A percentile compares a stretch with the other conserved stretches of the same genome.
Conservation (phyloP, 2,329 filamentous ascomycete genomes). For the Byssothecium circinans region DNA sequence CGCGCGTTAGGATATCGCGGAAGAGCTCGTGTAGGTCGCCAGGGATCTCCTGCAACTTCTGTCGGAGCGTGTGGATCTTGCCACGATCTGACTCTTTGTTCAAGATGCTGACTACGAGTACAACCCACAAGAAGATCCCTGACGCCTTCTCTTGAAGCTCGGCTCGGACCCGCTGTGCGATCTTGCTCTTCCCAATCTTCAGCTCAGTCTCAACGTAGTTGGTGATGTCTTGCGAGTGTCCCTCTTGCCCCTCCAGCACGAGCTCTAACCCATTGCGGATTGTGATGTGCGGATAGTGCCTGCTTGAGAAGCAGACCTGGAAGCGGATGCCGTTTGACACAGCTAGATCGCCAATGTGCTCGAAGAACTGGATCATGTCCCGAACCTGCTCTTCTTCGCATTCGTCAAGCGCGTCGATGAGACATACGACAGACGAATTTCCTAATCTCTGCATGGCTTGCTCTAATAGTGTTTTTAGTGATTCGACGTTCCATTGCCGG, state of each 20-base stretch:
- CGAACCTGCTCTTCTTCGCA: constrained; percentile 47
- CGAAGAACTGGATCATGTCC: constrained; percentile 49
- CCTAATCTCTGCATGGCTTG: constrained; percentile 10
- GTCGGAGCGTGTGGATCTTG: constrained; percentile 9
- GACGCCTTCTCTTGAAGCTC: constrained; percentile 40
- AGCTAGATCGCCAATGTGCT: constrained; percentile 38
- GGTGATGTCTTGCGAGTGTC: constrained; percentile 39
- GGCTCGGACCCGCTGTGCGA: constrained; percentile 16
- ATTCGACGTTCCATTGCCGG: constrained; percentile 7
- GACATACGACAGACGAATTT: constrained; percentile 13
- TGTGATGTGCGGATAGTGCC: constrained; percentile 51
- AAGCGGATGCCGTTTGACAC: constrained; percentile 15
- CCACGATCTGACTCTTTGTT: constrained; percentile 44
- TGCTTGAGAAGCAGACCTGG: constrained; percentile 50
- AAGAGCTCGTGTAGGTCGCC: constrained; percentile 7
- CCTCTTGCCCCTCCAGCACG: constrained; percentile 38
- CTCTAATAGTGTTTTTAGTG: constrained; percentile 16
- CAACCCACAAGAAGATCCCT: constrained; percentile 51
- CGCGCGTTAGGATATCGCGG: constrained; percentile 8
- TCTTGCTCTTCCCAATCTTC: constrained; percentile 13
- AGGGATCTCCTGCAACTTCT: constrained; percentile 8
- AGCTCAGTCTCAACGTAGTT: constrained; percentile 17
- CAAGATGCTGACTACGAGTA: constrained; percentile 49
- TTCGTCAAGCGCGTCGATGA: constrained; percentile 52
- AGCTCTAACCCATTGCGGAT: constrained; percentile 29